These are phyloP conservation scores for Penicillium capsulatum DNA, from an alignment of 2,329 filamentous ascomycete genomes.

Conservation along the genomic window DNA sequence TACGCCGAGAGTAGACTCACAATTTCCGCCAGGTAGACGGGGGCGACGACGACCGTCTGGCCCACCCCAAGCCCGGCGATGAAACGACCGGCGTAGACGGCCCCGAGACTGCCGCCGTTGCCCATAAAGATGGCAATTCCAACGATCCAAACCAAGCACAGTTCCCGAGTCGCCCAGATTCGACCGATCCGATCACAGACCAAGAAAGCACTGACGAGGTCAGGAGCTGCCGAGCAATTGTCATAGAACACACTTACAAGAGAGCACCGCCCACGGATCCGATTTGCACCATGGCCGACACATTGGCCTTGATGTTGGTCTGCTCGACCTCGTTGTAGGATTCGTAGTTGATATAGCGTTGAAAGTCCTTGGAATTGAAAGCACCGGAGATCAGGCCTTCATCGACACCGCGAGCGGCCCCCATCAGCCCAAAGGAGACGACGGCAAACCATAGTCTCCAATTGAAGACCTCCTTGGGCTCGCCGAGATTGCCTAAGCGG, in stretches of 20 bases:
- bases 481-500: slow-evolving; percentile 58
- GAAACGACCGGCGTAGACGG: slow-evolving; percentile 44
- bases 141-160: slow-evolving; percentile 42
- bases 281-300: slow-evolving; percentile 77
- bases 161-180: slow-evolving; percentile 40
- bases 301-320: slow-evolving; percentile 69
- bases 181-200: slow-evolving; percentile 48
- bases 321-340: slow-evolving; percentile 51
- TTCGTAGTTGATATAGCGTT: slow-evolving; percentile 55
- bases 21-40: slow-evolving; percentile 70
- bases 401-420: slow-evolving; percentile 72
- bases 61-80: slow-evolving; percentile 44
- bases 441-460: slow-evolving; percentile 76
- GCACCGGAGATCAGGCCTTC: slow-evolving; percentile 73
- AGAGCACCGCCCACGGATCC: slow-evolving; percentile 69
- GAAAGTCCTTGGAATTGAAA: slow-evolving; percentile 63
- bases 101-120: slow-evolving; percentile 35
- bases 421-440: slow-evolving; percentile 68
- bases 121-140: slow-evolving; percentile 45
- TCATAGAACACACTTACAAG: slow-evolving; percentile 39
- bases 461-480: slow-evolving; percentile 68
- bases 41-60: slow-evolving; percentile 47
- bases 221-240: slow-evolving; percentile 1
- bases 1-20: slow-evolving; percentile 25
- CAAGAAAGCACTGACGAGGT: slow-evolving; percentile 43